phyloP scores from a whole-genome alignment of 2,329 filamentous ascomycete genomes.

The Penicillium sp. region DNA sequence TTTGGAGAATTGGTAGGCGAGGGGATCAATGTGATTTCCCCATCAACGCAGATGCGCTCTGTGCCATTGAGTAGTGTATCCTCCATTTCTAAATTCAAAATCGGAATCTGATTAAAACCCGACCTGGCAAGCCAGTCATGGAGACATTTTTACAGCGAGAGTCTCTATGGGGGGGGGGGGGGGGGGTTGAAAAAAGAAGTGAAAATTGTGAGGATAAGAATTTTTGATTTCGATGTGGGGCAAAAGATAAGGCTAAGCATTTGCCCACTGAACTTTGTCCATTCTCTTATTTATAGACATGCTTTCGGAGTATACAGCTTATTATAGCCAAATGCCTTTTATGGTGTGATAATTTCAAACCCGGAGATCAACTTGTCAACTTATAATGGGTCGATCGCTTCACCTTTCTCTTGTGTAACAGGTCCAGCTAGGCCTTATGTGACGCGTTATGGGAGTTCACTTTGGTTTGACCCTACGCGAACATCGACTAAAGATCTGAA shows the following conservation, averaged over 20 bases:
- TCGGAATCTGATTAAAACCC: slow-evolving; percentile 3
- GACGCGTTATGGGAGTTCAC: no score
- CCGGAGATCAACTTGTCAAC: no score
- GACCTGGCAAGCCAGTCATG: background rate
- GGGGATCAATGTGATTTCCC: slow-evolving; percentile 53
- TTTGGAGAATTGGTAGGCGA: slow-evolving; percentile 54
- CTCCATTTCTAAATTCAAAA: slow-evolving; percentile 10
- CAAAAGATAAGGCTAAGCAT: slow-evolving; percentile 1
- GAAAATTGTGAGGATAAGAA: background rate
- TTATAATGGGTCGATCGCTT: no score
- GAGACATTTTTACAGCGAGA: slow-evolving; percentile 2
- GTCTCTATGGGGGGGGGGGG: background rate
- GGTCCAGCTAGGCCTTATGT: no score
- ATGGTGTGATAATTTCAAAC: no score
- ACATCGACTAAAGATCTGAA: no score
- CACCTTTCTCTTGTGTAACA: no score
- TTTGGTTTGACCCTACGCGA: no score
- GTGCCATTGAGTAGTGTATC: slow-evolving; percentile 26
- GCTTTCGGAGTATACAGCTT: no score
- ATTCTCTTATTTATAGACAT: no score
- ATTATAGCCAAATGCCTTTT: no score
- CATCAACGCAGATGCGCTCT: slow-evolving; percentile 25
- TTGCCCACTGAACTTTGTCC: background rate
- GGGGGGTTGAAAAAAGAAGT: background rate
- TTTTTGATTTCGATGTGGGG: slow-evolving; percentile 2